Evolutionary conservation across 2,329 filamentous ascomycete genomes (phyloP).

Genomic region (Lasiodiplodia theobromae): DNA sequence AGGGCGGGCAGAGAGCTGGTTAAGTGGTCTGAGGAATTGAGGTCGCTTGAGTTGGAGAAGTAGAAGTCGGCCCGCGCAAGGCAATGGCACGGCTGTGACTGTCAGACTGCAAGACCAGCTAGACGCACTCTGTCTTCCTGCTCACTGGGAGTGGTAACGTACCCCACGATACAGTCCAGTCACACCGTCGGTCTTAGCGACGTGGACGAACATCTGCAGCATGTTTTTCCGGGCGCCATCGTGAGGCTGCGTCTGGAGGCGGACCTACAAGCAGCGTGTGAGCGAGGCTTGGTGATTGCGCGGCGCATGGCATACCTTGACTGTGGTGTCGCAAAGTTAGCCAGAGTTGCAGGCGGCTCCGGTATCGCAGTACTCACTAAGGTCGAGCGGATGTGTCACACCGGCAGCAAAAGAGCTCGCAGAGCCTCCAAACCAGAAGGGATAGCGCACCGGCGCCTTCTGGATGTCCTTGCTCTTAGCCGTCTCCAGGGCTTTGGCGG

Average conservation of each 20-base stretch:
- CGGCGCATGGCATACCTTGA: slow-evolving; percentile 49
- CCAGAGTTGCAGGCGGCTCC: slow-evolving; percentile 18
- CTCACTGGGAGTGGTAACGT: slow-evolving; percentile 34
- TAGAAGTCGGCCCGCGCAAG: too few relatives aligned
- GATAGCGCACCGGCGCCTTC: slow-evolving; percentile 53
- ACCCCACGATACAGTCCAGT: slow-evolving; percentile 84
- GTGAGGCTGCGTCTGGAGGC: slow-evolving; percentile 82
- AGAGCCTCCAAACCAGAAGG: slow-evolving; percentile 90
- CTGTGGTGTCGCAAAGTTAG: slow-evolving; percentile 45
- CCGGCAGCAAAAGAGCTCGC: slow-evolving; percentile 90
- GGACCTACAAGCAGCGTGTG: slow-evolving; percentile 64
- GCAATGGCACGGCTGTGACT: slow-evolving; percentile 5
- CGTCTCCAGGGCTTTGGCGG: slow-evolving; percentile 42
- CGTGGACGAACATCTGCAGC: slow-evolving; percentile 83
- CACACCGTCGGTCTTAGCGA: slow-evolving; percentile 78
- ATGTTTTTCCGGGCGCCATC: slow-evolving; percentile 73
- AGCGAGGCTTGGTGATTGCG: neutral
- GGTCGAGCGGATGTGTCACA: slow-evolving; percentile 91
- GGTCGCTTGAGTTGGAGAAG: neutral
- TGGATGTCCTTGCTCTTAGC: slow-evolving; percentile 53
- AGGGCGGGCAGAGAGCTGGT: neutral
- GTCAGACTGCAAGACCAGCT: slow-evolving; percentile 2
- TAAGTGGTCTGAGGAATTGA: slow-evolving; percentile 4
- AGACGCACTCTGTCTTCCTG: neutral
- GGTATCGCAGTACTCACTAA: slow-evolving; percentile 66